phyloP scores from a whole-genome alignment of 805 yeast genomes.

The Sugiyamaella floridensis region DNA sequence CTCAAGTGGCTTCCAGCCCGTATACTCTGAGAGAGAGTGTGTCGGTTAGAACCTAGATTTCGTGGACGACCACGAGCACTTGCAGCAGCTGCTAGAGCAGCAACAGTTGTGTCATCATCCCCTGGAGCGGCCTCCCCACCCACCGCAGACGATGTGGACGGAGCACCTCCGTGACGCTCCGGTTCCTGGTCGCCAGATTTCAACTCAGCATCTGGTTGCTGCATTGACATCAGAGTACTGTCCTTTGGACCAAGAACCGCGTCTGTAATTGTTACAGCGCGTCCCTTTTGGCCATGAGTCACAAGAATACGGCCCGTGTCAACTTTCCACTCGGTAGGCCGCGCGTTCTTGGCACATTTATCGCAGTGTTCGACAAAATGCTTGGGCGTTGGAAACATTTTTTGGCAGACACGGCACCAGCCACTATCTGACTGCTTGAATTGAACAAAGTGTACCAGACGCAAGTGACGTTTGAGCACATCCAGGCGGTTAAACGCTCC shows the following conservation, averaged over 20 bases:
- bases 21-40: slow-evolving; percentile 19
- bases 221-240: slow-evolving; percentile 15
- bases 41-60: slow-evolving; percentile 10
- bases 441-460: slow-evolving; percentile 59
- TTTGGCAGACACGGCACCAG: slow-evolving; percentile 59
- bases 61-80: slow-evolving; percentile 7
- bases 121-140: neutral
- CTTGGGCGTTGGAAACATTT: slow-evolving; percentile 47
- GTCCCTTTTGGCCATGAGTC: slow-evolving; percentile 8
- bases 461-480: slow-evolving; percentile 65
- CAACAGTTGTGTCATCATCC: slow-evolving; percentile 2
- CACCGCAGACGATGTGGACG: neutral
- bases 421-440: slow-evolving; percentile 50
- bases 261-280: slow-evolving; percentile 14
- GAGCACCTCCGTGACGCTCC: neutral
- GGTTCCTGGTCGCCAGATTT: slow-evolving; percentile 8
- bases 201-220: slow-evolving; percentile 12
- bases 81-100: slow-evolving; percentile 4
- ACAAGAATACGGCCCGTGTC: slow-evolving; percentile 14
- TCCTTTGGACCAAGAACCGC: slow-evolving; percentile 9
- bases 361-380: slow-evolving; percentile 58
- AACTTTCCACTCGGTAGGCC: slow-evolving; percentile 25
- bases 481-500: slow-evolving; percentile 71
- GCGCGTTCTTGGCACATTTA: slow-evolving; percentile 44
- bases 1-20: slow-evolving; percentile 17